Base-by-base conservation (phyloP, 345 rosid species). In the Pistacia vera region DNA sequence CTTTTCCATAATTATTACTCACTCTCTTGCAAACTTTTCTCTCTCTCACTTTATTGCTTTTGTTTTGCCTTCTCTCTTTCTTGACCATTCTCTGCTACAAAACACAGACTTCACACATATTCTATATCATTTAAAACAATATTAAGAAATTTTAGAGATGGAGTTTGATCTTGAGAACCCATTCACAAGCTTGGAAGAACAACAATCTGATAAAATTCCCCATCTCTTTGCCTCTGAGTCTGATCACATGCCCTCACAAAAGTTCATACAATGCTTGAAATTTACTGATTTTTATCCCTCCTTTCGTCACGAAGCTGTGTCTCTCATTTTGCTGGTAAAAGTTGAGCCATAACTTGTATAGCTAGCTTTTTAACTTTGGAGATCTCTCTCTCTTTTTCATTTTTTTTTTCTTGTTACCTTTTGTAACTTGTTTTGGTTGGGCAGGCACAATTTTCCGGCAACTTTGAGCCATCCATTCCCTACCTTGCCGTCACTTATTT, bases 401-500 rank as follows among this genome's bases (percentile, higher is more conserved):
- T 55, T 18, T 16, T 11, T 11, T 46, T 64, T 71, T 33, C 18
- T 5, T 60, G 2, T 57, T 30, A 56, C 20, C 33, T 71, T 57
- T 22, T 71, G 66, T 71, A 51, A 70, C 63, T 60, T 73, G 68
- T 44, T 59, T 73, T 49, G 0, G 30, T 33, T 79, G 52, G 18
- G 3, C 75, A 76, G 85, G 71, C 75, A 4, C 76, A 73, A 63
- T 77, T 63, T 77, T 70, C 79, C 68, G 77, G 87, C 58, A 77
- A 85, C 51, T 65, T 75, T 30, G 87, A 85, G 60, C 81, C 79
- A 0, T 75, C 68, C 55, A 25, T 86, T 11, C 46, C 79, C 20
- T 88, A 86, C 63, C 86, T 88, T 18, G 92, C 92, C 20, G 77
- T 83, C 22, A 86, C 79, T 64, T 88, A 88, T 86, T 64, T 88